Conservation (phyloP, 805 yeast genomes). For the Candida odintsovae region DNA sequence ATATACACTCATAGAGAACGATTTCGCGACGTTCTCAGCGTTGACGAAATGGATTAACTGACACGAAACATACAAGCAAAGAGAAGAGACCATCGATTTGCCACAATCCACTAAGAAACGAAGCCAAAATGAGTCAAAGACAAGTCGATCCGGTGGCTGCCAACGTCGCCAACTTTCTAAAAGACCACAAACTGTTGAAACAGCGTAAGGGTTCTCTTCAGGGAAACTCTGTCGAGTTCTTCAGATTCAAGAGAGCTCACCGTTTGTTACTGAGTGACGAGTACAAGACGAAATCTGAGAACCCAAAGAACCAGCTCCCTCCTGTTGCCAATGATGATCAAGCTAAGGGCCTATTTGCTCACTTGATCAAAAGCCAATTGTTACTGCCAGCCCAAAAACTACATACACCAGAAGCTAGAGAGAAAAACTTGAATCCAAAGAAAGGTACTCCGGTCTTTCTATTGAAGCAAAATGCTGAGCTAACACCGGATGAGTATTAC, state of each 20-base stretch:
- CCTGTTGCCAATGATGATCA: slow-evolving; percentile 43
- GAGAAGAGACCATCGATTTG: not conserved
- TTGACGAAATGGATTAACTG: not conserved
- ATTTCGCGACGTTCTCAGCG: not conserved
- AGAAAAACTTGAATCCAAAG: slow-evolving; percentile 56
- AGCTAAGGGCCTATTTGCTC: slow-evolving; percentile 58
- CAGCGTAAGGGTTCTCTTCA: slow-evolving; percentile 77
- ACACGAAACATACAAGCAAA: not conserved
- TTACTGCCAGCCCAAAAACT: slow-evolving; percentile 74
- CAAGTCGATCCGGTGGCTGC: slow-evolving; percentile 47
- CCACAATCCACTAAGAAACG: not conserved
- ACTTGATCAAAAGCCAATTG: slow-evolving; percentile 66
- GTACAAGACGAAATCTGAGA: slow-evolving; percentile 48
- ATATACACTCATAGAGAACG: not conserved
- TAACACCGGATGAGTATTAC: slow-evolving; percentile 65
- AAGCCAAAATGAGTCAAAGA: not conserved
- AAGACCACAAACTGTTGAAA: slow-evolving; percentile 62
- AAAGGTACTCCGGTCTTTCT: slow-evolving; percentile 57
- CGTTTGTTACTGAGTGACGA: slow-evolving; percentile 74
- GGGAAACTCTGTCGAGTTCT: slow-evolving; percentile 71
- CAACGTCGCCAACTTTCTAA: slow-evolving; percentile 66
- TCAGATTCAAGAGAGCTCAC: slow-evolving; percentile 76
- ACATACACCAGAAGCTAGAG: slow-evolving; percentile 60
- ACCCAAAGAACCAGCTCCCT: slow-evolving; percentile 43
- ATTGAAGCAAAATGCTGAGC: slow-evolving; percentile 49